Percentiles rank a stretch among this genome's conserved stretches.
Conservation (phyloP, 2,329 filamentous ascomycete genomes). For the Nigrograna mackinnonii region DNA sequence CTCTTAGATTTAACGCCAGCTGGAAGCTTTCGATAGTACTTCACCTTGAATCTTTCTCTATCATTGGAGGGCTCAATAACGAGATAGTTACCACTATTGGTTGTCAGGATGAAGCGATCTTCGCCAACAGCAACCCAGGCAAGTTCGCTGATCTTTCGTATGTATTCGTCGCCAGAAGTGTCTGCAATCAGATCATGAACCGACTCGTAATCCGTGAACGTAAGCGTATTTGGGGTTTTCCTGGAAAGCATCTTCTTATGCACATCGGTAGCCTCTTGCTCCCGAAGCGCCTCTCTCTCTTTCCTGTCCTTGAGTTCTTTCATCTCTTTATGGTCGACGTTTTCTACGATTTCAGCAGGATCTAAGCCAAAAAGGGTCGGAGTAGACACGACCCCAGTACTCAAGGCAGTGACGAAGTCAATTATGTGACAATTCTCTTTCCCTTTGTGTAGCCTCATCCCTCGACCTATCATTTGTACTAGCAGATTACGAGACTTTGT, state of each 20-base stretch:
- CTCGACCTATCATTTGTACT: constrained; percentile 96
- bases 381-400: constrained; percentile 83
- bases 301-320: constrained; percentile 56
- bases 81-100: constrained; percentile 62
- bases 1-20: constrained; percentile 38
- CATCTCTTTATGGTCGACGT: constrained; percentile 67
- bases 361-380: constrained; percentile 93
- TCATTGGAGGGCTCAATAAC: constrained; percentile 53
- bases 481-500: constrained; percentile 92
- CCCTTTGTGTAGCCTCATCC: constrained; percentile 78
- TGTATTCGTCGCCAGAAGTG: constrained; percentile 75
- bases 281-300: constrained; percentile 43
- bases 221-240: constrained; percentile 57
- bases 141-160: constrained; percentile 73
- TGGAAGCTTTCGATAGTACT: constrained; percentile 47
- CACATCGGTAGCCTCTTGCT: constrained; percentile 69
- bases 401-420: constrained; percentile 88
- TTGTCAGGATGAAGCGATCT: constrained; percentile 71
- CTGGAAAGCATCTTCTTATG: constrained; percentile 46
- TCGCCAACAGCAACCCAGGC: constrained; percentile 83
- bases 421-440: constrained; percentile 94
- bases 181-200: constrained; percentile 91
- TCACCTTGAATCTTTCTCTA: constrained; percentile 43
- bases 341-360: constrained; percentile 73
- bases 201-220: constrained; percentile 88